phyloP scores from a whole-genome alignment of 495 filamentous ascomycete genomes.

The Penicilliopsis zonata region DNA sequence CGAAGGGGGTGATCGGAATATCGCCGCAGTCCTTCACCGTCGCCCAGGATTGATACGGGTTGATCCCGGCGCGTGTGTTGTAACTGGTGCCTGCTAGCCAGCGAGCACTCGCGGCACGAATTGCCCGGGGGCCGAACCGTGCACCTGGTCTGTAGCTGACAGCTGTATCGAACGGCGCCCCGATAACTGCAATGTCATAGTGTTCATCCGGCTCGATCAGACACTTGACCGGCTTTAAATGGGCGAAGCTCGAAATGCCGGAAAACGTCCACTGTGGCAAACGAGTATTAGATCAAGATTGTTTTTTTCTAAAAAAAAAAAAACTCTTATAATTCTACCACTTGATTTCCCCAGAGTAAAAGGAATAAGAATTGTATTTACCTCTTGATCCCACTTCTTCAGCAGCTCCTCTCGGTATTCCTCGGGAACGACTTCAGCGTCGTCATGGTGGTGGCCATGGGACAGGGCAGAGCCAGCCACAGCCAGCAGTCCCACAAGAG shows the following conservation, averaged over 20 bases:
- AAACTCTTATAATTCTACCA: conserved; percentile 1
- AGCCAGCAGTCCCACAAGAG: conserved; percentile 18
- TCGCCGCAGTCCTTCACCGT: conserved; percentile 71
- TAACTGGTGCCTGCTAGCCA: conserved; percentile 63
- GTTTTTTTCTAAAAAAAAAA: too few relatives aligned
- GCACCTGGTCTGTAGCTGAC: conserved; percentile 71
- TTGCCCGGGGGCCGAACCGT: conserved; percentile 71
- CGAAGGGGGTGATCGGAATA: conserved; percentile 68
- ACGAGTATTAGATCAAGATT: too few relatives aligned
- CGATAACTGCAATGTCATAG: conserved; percentile 74
- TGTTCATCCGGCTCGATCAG: conserved; percentile 50
- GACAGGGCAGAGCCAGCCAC: conserved; percentile 21
- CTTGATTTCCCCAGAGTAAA: not conserved
- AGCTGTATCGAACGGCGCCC: conserved; percentile 76
- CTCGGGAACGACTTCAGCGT: conserved; percentile 26
- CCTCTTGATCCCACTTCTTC: conserved; percentile 43
- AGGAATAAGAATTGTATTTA: conserved; percentile 7
- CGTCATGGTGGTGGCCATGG: conserved; percentile 24
- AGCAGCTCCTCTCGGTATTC: conserved; percentile 32
- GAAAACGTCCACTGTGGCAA: conserved; percentile 71
- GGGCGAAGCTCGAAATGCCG: conserved; percentile 71
- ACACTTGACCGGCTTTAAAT: conserved; percentile 63
- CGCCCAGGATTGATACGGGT: conserved; percentile 65
- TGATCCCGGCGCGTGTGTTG: conserved; percentile 65
- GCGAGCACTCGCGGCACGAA: conserved; percentile 63